A percentile compares a stretch with the other conserved stretches of the same genome.
Conservation (phyloP, 768 basidiomycete species). For the Amanita pseudoporphyria region DNA sequence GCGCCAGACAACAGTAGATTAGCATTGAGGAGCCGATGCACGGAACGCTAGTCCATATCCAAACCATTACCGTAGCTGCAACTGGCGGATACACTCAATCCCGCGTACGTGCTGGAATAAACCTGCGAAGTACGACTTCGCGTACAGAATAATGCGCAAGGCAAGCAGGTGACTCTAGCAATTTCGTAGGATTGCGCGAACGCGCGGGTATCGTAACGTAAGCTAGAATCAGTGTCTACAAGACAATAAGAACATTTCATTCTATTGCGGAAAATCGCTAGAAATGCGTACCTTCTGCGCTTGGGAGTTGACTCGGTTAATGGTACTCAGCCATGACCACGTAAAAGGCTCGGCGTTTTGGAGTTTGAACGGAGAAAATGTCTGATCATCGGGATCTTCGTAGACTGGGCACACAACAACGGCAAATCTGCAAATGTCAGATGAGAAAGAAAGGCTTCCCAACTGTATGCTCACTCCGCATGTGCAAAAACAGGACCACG, state of each 20-base stretch:
- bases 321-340: constrained; percentile 97
- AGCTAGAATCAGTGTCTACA: constrained; percentile 78
- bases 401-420: constrained; percentile 88
- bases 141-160: too few species aligned
- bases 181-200: too few species aligned
- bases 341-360: constrained; percentile 64
- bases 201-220: constrained; percentile 95
- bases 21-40: constrained; percentile 61
- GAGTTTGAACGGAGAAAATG: constrained; percentile 51
- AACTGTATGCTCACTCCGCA: constrained; percentile 63
- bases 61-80: constrained; percentile 16
- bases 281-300: constrained; percentile 74
- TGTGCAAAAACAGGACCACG: constrained; percentile 92
- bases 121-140: constrained; percentile 78
- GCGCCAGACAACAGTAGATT: constrained; percentile 92
- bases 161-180: constrained; percentile 64
- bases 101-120: constrained; percentile 88
- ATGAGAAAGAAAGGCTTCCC: background rate
- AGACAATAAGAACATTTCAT: too few species aligned
- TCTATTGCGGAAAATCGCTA: background rate
- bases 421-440: constrained; percentile 55
- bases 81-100: too few species aligned
- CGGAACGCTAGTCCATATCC: constrained; percentile 52
- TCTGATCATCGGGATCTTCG: constrained; percentile 67
- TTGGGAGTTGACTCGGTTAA: too few species aligned